Base-by-base conservation (phyloP, 148 eudicot species). In the Fallopia convolvulus region DNA sequence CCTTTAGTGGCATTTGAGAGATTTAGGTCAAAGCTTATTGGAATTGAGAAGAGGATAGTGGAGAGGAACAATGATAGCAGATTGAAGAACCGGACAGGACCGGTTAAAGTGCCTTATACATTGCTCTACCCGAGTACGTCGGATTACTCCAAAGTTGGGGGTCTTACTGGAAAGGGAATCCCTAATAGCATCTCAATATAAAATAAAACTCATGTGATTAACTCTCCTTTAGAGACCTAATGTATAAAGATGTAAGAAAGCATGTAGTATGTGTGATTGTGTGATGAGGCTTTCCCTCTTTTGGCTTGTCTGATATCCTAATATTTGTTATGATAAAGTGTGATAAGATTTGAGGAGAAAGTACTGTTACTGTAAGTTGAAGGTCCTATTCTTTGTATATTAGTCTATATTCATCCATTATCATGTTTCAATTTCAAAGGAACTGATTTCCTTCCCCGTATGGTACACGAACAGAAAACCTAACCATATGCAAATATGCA, bases 171-270 rank as follows among this genome's bases (percentile, higher is more conserved):
- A 18, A 81, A 70, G 77, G 96, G 96, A 48, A 91, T 91, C 53
- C 96, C 93, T 0, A 89, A 91, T 75, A 91, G 96, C 21, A 77
- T 86, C 58, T 91, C 96, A 12, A 88, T 89, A 15, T 84, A 33
- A 70, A 53, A 44, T 9, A 13, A 53, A 10, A 55, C 11, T 42
- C 72, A 13, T 12, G 26, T 48, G 9, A 9, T 47, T 10, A 12
- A 52, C 26, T 18, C 77, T 39, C 46, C 8, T 12, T 66, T 15
- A 66, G 33, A 66, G 41, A 44, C 70, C 17, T 63, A 50, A 36
- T 32, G 21, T 23, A 52, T 36, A 55, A 32, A 39, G 0, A 50
- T 75, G 77, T 33, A 20, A 13, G 18, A 5, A 26, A 33, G 26
- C 48, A 18, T 4, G 0, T 40, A 73, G 65, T 52, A n/a, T 75